A percentile compares a stretch with the other conserved stretches of the same genome.
phyloP scores from a whole-genome alignment of 768 basidiomycete species.

The Mycena pura region DNA sequence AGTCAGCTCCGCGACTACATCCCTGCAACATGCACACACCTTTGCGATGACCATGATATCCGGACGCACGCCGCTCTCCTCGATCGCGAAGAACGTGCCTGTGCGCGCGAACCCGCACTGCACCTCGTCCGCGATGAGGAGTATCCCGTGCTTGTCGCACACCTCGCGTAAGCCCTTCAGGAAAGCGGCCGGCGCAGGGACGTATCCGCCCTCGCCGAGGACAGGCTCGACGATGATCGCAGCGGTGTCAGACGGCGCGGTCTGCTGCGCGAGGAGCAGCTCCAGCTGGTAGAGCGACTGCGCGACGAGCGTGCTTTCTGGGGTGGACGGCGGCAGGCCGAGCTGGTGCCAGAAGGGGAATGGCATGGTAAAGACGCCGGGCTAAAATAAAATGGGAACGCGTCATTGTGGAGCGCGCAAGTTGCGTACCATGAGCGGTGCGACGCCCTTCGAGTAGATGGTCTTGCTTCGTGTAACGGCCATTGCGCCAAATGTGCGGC shows the following conservation, averaged over 20 bases:
- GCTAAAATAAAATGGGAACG: constrained; percentile 54
- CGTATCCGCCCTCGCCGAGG: constrained; percentile 95
- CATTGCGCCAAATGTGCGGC: constrained; percentile 93
- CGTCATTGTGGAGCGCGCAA: background rate
- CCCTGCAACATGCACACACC: constrained; percentile 40
- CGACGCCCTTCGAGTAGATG: constrained; percentile 78
- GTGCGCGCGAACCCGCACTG: constrained; percentile 92
- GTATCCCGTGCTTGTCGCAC: constrained; percentile 87
- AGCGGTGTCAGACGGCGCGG: constrained; percentile 83
- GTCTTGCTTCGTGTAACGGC: constrained; percentile 95
- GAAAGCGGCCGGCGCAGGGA: constrained; percentile 83
- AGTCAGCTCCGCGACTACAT: background rate
- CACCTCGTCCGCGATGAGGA: constrained; percentile 87
- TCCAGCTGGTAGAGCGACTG: constrained; percentile 83
- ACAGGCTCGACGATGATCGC: constrained; percentile 95
- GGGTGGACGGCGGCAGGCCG: constrained; percentile 60
- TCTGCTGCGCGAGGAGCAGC: constrained; percentile 78
- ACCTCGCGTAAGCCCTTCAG: constrained; percentile 78
- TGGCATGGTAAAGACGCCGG: constrained; percentile 80
- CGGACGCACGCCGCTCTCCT: constrained; percentile 84
- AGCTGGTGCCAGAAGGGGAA: constrained; percentile 96
- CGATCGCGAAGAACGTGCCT: constrained; percentile 81
- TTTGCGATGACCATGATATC: constrained; percentile 93
- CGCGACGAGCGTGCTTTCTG: constrained; percentile 62
- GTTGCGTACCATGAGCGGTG: constrained; percentile 77